These are phyloP conservation scores for Diplodia scrobiculata DNA, from an alignment of 2,329 filamentous ascomycete species.

Conservation along the genomic window DNA sequence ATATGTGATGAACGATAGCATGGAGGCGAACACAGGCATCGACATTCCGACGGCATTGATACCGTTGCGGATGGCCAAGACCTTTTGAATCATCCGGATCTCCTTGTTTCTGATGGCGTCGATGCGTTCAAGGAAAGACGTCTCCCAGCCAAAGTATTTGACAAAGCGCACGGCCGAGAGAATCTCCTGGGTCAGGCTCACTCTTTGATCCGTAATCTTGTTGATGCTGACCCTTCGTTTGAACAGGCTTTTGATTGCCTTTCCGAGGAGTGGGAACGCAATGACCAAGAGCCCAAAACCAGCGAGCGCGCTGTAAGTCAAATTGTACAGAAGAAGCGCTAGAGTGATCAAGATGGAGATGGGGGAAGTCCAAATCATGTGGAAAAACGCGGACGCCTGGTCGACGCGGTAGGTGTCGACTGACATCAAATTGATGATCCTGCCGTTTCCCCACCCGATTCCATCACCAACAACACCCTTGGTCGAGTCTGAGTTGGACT, in stretches of 20 bases:
- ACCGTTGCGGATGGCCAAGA: constrained; percentile 80
- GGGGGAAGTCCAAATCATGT: constrained; percentile 87
- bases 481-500: constrained; percentile 46
- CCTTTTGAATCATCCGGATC: constrained; percentile 78
- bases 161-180: constrained; percentile 89
- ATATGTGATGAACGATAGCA: constrained; percentile 88
- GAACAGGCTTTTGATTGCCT: constrained; percentile 76
- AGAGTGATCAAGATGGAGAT: constrained; percentile 77
- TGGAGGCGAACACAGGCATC: constrained; percentile 89
- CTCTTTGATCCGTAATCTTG: constrained; percentile 88
- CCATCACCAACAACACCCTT: constrained; percentile 66
- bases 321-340: constrained; percentile 77
- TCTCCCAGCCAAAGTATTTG: constrained; percentile 96
- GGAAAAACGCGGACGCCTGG: constrained; percentile 83
- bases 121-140: constrained; percentile 76
- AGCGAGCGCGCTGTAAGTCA: constrained; percentile 85
- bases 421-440: constrained; percentile 91
- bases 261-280: constrained; percentile 74
- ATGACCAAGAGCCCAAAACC: constrained; percentile 82
- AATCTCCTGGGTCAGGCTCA: constrained; percentile 90
- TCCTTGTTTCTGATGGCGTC: constrained; percentile 73
- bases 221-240: constrained; percentile 77
- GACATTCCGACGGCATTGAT: constrained; percentile 84
- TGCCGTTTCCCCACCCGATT: constrained; percentile 86
- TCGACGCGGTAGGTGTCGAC: constrained; percentile 93